A percentile compares a stretch with the other conserved stretches of the same genome.
Conservation (phyloP, 805 yeast species). For the Metschnikowia arizonensis region DNA sequence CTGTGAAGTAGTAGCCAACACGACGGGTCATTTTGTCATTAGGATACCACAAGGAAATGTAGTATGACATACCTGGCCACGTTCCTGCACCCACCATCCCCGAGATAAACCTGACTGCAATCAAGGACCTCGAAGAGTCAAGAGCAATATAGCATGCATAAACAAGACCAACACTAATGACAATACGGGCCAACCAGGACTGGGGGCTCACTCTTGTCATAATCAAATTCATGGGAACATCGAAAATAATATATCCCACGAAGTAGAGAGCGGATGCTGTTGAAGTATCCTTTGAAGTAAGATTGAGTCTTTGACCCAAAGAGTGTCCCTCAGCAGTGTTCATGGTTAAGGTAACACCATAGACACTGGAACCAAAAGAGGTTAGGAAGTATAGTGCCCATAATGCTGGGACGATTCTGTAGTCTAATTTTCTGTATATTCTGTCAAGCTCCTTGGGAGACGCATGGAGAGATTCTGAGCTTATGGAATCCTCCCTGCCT, state of each 20-base stretch:
- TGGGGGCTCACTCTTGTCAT: conserved; percentile 86
- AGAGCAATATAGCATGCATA: conserved; percentile 70
- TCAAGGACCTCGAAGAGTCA: conserved; percentile 52
- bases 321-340: conserved; percentile 61
- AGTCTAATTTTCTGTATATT: conserved; percentile 60
- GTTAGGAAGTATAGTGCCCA: conserved; percentile 78
- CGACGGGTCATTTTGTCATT: conserved; percentile 69
- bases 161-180: conserved; percentile 71
- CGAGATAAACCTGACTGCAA: conserved; percentile 66
- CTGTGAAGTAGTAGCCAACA: conserved; percentile 86
- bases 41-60: conserved; percentile 82
- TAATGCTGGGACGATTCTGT: conserved; percentile 73
- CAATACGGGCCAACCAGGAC: conserved; percentile 77
- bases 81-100: conserved; percentile 82
- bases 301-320: conserved; percentile 45
- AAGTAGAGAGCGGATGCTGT: conserved; percentile 77
- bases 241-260: conserved; percentile 80
- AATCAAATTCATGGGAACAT: conserved; percentile 79
- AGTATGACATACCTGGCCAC: conserved; percentile 89
- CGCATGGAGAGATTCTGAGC: conserved; percentile 4
- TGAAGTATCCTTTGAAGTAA: conserved; percentile 56
- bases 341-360: conserved; percentile 80
- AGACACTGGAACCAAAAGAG: conserved; percentile 73
- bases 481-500: conserved; percentile 11
- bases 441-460: conserved; percentile 37